Conservation (phyloP, 2,329 filamentous ascomycete genomes). For the Phaeosphaeriaceae sp. region DNA sequence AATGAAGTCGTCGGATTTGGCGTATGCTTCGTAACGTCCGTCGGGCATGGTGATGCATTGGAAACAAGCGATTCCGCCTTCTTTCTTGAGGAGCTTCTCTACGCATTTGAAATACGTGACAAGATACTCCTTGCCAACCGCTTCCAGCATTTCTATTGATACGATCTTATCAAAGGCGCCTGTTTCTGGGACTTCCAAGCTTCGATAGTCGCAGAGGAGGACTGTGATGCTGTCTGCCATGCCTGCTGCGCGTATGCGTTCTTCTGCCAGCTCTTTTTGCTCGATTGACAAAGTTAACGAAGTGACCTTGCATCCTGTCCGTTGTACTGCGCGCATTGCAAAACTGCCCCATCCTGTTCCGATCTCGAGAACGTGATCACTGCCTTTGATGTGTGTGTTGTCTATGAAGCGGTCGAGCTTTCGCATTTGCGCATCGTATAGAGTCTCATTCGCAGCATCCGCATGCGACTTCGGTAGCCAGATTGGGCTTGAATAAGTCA, state of each 20-base stretch:
- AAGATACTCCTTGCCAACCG: slow-evolving; percentile 72
- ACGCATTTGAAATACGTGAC: slow-evolving; percentile 72
- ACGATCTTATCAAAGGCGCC: slow-evolving; percentile 72
- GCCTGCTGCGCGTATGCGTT: slow-evolving; percentile 67
- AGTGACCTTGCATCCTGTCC: slow-evolving; percentile 72
- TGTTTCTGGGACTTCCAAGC: slow-evolving; percentile 58
- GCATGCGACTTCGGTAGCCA: slow-evolving; percentile 60
- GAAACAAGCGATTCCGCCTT: slow-evolving; percentile 72
- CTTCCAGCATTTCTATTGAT: slow-evolving; percentile 80
- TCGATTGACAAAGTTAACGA: slow-evolving; percentile 72
- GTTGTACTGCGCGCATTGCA: slow-evolving; percentile 71
- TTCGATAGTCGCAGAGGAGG: slow-evolving; percentile 72
- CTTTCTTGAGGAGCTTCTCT: slow-evolving; percentile 68
- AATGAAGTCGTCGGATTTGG: slow-evolving; percentile 75
- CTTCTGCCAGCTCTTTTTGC: slow-evolving; percentile 72
- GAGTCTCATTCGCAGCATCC: slow-evolving; percentile 58
- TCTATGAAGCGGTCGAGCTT: slow-evolving; percentile 72
- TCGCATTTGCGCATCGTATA: slow-evolving; percentile 71
- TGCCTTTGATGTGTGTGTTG: slow-evolving; percentile 67
- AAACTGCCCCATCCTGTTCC: slow-evolving; percentile 80
- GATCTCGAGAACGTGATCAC: slow-evolving; percentile 76
- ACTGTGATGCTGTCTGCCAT: slow-evolving; percentile 69
- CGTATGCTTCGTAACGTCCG: slow-evolving; percentile 69
- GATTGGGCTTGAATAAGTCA: slow-evolving; percentile 78
- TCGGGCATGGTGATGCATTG: slow-evolving; percentile 82